Base-by-base conservation (phyloP, 495 filamentous ascomycete genomes). In the Coniosporium apollinis region DNA sequence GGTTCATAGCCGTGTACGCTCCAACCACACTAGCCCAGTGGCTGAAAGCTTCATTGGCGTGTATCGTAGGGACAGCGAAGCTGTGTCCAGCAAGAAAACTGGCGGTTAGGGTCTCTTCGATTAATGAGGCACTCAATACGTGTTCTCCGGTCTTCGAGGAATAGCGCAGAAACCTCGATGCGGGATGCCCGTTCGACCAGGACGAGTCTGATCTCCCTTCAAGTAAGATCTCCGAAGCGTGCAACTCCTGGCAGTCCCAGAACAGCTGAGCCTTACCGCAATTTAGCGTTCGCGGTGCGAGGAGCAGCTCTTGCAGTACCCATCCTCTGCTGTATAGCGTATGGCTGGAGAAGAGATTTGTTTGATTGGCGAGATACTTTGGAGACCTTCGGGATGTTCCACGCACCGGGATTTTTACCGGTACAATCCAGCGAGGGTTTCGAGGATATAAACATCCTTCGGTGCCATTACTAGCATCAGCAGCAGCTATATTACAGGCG, bases 221-320 rank as follows among this genome's bases (percentile, higher is more conserved):
- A 2, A 30, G 30, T 21, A 40, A 15, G 37, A 15, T 40, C 17
- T 40, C 37, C 10, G 19, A 40, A n/a, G 30, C 25, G 8, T 19
- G 33, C 29, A 34, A 21, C 16, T 17, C 28, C 37, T 13, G 10
- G 15, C 37, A 40, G 13, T 40, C 19, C 30, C 37, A 40, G 8
- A 34, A 24, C 3, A 40, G 10, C 24, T 40, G 37, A 19, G 13
- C 7, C 17, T 18, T 18, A 15, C 30, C 19, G 19, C 24, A 40
- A 21, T 40, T 19, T 15, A 40, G 19, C 13, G 31, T 40, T 22
- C 37, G 33, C n/a, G 30, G 37, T 11, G 30, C 19, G 13, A 40
- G 19, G 13, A 40, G 20, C 9, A 28, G 37, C 14, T 40, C 30
- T 34, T 40, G 37, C 17, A 34, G 16, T 11, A 34, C 30, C 37